These are phyloP conservation scores for Suillus lakei DNA, from an alignment of 768 basidiomycete species.

Conservation along the genomic window DNA sequence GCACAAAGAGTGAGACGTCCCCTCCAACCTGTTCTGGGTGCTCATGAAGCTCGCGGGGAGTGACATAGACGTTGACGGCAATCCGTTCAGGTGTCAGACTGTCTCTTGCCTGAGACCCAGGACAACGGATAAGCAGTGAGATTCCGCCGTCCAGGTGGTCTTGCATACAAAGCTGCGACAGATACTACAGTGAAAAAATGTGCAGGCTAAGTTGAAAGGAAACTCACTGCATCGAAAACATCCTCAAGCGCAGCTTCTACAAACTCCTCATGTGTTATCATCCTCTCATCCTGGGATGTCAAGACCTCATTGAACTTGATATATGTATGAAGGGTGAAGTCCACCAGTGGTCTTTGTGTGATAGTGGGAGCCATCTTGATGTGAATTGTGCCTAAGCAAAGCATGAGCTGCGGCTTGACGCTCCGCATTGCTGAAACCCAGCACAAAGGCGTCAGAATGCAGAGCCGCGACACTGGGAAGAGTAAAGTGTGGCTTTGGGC, in stretches of 20 bases:
- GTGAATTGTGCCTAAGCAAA: conserved; percentile 11
- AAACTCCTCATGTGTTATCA: neutral
- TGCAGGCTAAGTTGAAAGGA: neutral
- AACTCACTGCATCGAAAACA: conserved; percentile 13
- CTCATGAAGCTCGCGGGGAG: neutral
- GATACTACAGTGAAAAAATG: too few species aligned
- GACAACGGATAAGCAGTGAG: conserved; percentile 12
- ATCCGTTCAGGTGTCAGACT: conserved; percentile 7
- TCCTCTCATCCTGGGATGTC: neutral
- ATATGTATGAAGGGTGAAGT: conserved; percentile 10
- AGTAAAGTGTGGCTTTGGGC: conserved; percentile 3
- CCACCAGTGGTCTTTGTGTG: conserved; percentile 1
- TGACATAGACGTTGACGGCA: conserved; percentile 12
- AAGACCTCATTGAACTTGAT: conserved; percentile 3
- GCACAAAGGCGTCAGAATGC: neutral
- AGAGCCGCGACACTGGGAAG: conserved; percentile 8
- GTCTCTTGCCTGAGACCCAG: neutral
- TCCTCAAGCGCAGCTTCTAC: conserved; percentile 8
- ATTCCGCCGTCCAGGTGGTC: conserved; percentile 16
- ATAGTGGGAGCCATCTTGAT: conserved; percentile 11
- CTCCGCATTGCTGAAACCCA: conserved; percentile 7
- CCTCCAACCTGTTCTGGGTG: neutral
- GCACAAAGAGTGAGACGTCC: conserved; percentile 1
- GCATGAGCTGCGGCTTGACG: conserved; percentile 5
- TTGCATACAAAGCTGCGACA: conserved; percentile 16